These are phyloP conservation scores for Metschnikowia peoriensis DNA, from an alignment of 805 yeast genomes.

Conservation along the genomic window DNA sequence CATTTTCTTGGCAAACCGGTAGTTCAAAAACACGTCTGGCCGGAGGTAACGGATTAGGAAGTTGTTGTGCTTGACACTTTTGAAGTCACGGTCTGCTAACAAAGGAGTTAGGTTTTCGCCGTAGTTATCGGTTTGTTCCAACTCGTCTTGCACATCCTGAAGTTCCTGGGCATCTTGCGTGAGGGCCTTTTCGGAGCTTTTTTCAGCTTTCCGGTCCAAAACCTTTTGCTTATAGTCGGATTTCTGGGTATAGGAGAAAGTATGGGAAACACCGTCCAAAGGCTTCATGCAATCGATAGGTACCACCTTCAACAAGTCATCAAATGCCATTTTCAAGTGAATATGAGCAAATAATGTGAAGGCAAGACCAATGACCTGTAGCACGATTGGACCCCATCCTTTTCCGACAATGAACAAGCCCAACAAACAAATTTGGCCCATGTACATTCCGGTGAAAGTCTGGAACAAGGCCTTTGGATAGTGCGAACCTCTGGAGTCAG, in stretches of 20 bases:
- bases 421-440: conserved; percentile 81
- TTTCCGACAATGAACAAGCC: conserved; percentile 88
- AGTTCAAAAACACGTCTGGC: conserved; percentile 61
- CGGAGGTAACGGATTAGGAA: conserved; percentile 48
- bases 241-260: conserved; percentile 50
- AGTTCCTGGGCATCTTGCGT: conserved; percentile 21
- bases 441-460: conserved; percentile 80
- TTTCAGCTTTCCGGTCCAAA: conserved; percentile 21
- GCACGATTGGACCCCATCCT: conserved; percentile 91
- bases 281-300: conserved; percentile 78
- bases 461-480: conserved; percentile 90
- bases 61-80: conserved; percentile 35
- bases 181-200: conserved; percentile 9
- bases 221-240: conserved; percentile 36
- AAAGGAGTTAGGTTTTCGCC: conserved; percentile 47
- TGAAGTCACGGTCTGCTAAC: conserved; percentile 65
- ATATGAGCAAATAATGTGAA: conserved; percentile 69
- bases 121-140: conserved; percentile 15
- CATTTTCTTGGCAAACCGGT: conserved; percentile 30
- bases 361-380: conserved; percentile 65
- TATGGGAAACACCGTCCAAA: conserved; percentile 63
- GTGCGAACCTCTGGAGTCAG: conserved; percentile 77
- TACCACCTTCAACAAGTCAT: conserved; percentile 51
- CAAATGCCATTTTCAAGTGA: conserved; percentile 61
- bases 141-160: conserved; percentile 22